Evolutionary conservation across 129 eudicot species (phyloP).

Genomic region (Tagetes erecta): DNA sequence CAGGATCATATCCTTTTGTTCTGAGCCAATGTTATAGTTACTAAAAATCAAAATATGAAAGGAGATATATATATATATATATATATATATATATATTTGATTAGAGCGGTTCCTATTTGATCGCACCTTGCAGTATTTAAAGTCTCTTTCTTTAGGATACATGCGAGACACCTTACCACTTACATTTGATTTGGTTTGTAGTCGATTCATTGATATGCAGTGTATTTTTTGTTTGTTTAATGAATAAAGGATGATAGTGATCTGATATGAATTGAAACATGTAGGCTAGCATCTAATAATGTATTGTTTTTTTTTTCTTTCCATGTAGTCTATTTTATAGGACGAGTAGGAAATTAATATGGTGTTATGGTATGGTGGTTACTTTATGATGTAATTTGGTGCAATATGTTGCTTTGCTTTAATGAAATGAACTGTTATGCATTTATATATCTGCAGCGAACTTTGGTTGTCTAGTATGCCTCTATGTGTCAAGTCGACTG

Average conservation of each 20-base stretch:
- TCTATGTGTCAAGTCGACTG: neutral
- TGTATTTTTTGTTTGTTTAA: slow-evolving; percentile 5
- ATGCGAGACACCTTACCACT: too few relatives aligned
- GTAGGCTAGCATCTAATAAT: neutral
- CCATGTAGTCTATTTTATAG: neutral
- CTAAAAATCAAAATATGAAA: slow-evolving; percentile 13
- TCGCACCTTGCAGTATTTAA: too few relatives aligned
- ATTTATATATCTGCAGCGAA: neutral
- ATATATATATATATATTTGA: too few relatives aligned
- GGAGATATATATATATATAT: neutral
- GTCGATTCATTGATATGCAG: neutral
- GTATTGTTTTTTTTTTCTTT: neutral
- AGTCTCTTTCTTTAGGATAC: too few relatives aligned
- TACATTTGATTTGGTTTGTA: neutral
- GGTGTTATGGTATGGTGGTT: neutral
- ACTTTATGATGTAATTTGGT: neutral
- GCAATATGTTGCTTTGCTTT: neutral
- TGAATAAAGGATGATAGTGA: neutral
- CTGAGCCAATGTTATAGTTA: neutral
- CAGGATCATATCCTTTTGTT: neutral
- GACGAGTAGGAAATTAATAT: neutral
- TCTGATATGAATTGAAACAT: neutral
- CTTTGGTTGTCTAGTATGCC: neutral
- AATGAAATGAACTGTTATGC: neutral
- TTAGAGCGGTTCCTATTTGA: too few relatives aligned